A percentile compares a stretch with the other conserved stretches of the same genome.
phyloP scores from a whole-genome alignment of 495 filamentous ascomycete species.

The Lasiosphaeriaceae sp. region DNA sequence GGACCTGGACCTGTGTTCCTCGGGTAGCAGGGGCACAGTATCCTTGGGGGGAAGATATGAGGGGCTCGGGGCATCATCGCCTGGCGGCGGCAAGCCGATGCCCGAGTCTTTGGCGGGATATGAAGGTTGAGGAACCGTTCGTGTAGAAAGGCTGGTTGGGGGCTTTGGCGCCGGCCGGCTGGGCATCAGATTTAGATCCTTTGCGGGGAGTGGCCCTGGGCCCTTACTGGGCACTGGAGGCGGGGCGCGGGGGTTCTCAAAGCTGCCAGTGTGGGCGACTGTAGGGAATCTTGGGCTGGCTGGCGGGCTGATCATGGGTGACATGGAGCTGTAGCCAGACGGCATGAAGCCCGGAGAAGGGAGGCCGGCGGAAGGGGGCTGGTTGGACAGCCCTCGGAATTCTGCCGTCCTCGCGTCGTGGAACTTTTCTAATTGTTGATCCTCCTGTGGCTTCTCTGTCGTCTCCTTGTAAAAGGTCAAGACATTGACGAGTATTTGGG shows the following conservation, averaged over 20 bases:
- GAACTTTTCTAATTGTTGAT: slow-evolving; percentile 94
- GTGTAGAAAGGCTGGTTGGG: slow-evolving; percentile 47
- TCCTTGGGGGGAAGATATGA: slow-evolving; percentile 46
- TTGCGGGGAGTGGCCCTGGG: slow-evolving; percentile 38
- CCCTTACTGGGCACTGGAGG: slow-evolving; percentile 72
- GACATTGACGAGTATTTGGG: slow-evolving; percentile 89
- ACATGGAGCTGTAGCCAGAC: slow-evolving; percentile 49
- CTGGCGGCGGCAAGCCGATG: slow-evolving; percentile 49
- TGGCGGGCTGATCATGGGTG: slow-evolving; percentile 73
- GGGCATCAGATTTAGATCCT: slow-evolving; percentile 55
- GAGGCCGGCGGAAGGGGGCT: slow-evolving; percentile 38
- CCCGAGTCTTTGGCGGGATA: slow-evolving; percentile 50
- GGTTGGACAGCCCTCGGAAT: slow-evolving; percentile 41
- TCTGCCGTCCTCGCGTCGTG: slow-evolving; percentile 70
- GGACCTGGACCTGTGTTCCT: slow-evolving; percentile 52
- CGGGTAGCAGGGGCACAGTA: slow-evolving; percentile 47
- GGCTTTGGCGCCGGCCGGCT: slow-evolving; percentile 64
- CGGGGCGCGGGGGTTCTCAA: slow-evolving; percentile 92
- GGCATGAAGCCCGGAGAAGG: slow-evolving; percentile 44
- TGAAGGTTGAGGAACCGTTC: slow-evolving; percentile 46
- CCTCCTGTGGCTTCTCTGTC: slow-evolving; percentile 70
- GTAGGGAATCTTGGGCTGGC: slow-evolving; percentile 89
- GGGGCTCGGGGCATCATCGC: slow-evolving; percentile 46
- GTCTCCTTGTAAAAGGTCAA: slow-evolving; percentile 96
- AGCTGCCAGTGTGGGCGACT: slow-evolving; percentile 81